phyloP scores from a whole-genome alignment of 2,329 filamentous ascomycete genomes.

The Fusarium musae region DNA sequence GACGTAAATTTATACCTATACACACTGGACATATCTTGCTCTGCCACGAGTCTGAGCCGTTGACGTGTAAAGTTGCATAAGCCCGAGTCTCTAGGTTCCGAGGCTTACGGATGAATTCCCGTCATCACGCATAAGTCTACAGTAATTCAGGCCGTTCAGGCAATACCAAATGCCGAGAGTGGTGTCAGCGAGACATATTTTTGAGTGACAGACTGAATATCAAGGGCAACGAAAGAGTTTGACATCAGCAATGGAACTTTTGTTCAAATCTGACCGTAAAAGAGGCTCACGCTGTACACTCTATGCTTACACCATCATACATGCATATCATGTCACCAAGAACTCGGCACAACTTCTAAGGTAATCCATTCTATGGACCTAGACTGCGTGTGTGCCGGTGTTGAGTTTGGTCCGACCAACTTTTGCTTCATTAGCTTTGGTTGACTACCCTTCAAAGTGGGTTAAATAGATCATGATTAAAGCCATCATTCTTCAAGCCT shows the following conservation, averaged over 20 bases:
- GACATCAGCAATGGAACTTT: too few species aligned
- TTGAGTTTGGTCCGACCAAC: background rate
- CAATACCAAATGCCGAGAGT: too few species aligned
- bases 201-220: too few species aligned
- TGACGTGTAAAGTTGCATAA: background rate
- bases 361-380: background rate
- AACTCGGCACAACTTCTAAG: accelerated
- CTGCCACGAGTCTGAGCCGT: background rate
- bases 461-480: too few species aligned
- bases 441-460: background rate
- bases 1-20: background rate
- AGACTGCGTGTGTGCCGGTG: background rate
- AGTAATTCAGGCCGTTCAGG: too few species aligned
- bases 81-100: too few species aligned
- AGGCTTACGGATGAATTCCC: background rate
- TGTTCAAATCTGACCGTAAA: too few species aligned
- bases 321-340: background rate
- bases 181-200: too few species aligned
- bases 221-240: too few species aligned
- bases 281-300: background rate
- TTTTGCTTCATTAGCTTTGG: background rate
- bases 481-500: too few species aligned
- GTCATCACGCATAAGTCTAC: background rate
- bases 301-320: background rate
- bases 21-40: background rate